Evolutionary conservation across 2,329 filamentous ascomycete genomes (phyloP), one percentile per base, ranked within the genome.

Genomic region (Colletotrichum chrysophilum): DNA sequence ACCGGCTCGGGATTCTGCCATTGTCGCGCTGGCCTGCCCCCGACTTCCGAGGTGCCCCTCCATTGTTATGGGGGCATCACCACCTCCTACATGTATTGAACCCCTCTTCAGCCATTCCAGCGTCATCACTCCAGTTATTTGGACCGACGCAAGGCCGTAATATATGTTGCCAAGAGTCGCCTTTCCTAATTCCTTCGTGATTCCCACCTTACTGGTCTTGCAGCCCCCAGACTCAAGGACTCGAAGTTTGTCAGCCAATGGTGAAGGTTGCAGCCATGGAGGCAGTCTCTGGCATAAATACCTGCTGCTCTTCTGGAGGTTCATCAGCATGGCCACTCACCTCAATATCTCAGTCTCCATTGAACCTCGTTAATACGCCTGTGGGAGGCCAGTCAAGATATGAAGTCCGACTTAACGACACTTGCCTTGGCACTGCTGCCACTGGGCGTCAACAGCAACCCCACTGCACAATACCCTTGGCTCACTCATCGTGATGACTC

Each of bases 131-230:
- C 43, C 3, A 34, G 21, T 56, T 56, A 62, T 55, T 60, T 34
- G n/a, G 38, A 68, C 73, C 73, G 73, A 75, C 28, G 14, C 73
- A 75, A 75, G 73, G 70, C 73, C 73, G 64, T n/a, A 38, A 12
- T 4, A 30, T n/a, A 30, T 26, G 14, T 64, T 75, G 70, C 69
- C 64, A 73, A 75, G 73, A 72, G 32, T 5, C 5, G 28, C n/a
- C 3, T 48, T 52, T 18, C 28, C 24, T 18, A 32, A 16, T 18
- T 36, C 26, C 14, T 38, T 28, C 34, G 30, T 7, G 8, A 55
- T 55, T 52, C 32, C n/a, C 68, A 30, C 68, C 10, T 10, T 4
- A 14, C 7, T 14, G 13, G 18, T 43, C 48, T 21, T 13, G n/a
- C 10, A 52, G 43, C 43, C 43, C 43, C 13, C 13, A 52, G n/a